These are phyloP conservation scores for Starmerella vaccinii DNA, from an alignment of 805 yeast species.

Conservation along the genomic window DNA sequence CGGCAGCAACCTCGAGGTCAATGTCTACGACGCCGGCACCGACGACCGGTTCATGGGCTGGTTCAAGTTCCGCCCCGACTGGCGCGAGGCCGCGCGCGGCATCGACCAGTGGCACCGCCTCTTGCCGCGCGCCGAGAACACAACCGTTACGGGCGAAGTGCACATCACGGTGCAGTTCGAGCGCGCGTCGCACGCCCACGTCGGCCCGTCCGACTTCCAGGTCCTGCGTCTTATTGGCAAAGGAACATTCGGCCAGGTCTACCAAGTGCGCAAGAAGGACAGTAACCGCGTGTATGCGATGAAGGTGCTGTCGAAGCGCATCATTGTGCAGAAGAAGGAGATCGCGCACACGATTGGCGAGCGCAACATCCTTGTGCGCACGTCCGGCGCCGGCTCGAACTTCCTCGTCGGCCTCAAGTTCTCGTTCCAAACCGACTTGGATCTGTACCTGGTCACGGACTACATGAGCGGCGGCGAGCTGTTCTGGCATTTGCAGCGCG, in stretches of 20 bases:
- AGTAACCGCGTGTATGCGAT: slow-evolving; percentile 89
- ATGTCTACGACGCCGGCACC: slow-evolving; percentile 77
- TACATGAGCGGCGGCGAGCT: slow-evolving; percentile 98
- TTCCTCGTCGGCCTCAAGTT: slow-evolving; percentile 93
- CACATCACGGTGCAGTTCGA: slow-evolving; percentile 66
- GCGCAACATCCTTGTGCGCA: slow-evolving; percentile 84
- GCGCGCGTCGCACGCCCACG: slow-evolving; percentile 54
- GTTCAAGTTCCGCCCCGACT: slow-evolving; percentile 39
- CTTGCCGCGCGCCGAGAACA: slow-evolving; percentile 60
- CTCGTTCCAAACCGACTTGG: slow-evolving; percentile 90
- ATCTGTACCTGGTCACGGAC: slow-evolving; percentile 87
- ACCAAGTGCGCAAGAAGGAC: slow-evolving; percentile 86
- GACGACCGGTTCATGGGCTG: slow-evolving; percentile 81
- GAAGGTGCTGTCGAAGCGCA: slow-evolving; percentile 91
- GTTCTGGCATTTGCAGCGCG: slow-evolving; percentile 93
- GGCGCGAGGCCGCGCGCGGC: slow-evolving; percentile 21
- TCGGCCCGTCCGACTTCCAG: slow-evolving; percentile 89
- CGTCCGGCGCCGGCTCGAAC: slow-evolving; percentile 79
- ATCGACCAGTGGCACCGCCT: slow-evolving; percentile 66
- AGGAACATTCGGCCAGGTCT: slow-evolving; percentile 97
- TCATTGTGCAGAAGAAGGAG: slow-evolving; percentile 92
- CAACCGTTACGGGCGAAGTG: slow-evolving; percentile 65
- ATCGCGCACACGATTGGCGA: slow-evolving; percentile 98
- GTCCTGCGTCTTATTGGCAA: slow-evolving; percentile 82
- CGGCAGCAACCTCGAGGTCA: slow-evolving; percentile 73